Evolutionary conservation across 2,329 filamentous ascomycete species (phyloP), one percentile per base, ranked within the genome.

Genomic region (Claviceps pusilla): DNA sequence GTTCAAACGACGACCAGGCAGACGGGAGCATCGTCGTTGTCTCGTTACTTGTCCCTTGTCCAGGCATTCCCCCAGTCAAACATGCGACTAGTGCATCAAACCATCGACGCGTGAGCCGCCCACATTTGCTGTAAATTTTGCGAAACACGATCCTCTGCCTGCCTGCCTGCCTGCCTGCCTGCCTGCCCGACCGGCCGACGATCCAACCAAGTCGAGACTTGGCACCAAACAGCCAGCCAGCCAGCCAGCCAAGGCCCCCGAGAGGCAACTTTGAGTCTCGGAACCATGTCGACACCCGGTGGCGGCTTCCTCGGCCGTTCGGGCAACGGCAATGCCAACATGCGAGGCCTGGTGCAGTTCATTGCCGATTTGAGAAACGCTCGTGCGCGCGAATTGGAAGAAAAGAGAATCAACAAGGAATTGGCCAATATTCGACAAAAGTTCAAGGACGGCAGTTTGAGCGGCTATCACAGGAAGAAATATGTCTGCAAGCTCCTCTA

Each of bases 401-500:
- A 98, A 76, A 98, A 98, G 78, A 82, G 93, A 67, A 97, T 98
- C 75, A 98, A 98, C 72, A 98, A 98, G 76, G 93, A 98, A 74
- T 74, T 98, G 69, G 93, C 93, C 67, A 98, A 98, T 67, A 98
- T 98, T 69, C 83, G 84, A 65, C 89, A 96, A 73, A 97, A 97
- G 73, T 98, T 97, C 76, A 95, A 95, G 79, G 87, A 93, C 69
- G 90, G 89, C 59, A 93, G 79, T 66, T 75, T 98, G 56, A 95
- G 86, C 67, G 94, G 93, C 60, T 98, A 98, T 68, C 89, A 96
- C 76, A 96, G 94, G 77, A 98, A 98, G 80, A 98, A 98, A 86
- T 98, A 98, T 68, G 93, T 98, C 61, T 98, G 93, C 87, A 98
- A 98, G 83, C 82, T 98, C 61, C 77, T 98, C 58, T 98, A 98